Evolutionary conservation across 2,329 filamentous ascomycete genomes (phyloP), one percentile per base, ranked within the genome.

Genomic region (Cercospora beticola): DNA sequence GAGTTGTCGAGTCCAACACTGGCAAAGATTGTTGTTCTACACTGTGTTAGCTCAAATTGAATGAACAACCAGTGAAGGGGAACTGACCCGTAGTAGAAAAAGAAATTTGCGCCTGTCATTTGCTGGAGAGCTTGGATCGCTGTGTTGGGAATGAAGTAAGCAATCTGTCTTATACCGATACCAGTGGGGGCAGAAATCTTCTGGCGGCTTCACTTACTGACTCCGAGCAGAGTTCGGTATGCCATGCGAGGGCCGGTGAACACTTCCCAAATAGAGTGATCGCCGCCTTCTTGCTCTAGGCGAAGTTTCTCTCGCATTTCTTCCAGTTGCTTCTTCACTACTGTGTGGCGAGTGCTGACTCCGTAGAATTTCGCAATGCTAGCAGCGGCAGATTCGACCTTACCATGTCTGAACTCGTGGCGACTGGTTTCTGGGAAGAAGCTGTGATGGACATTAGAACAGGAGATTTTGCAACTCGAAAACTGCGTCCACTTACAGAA

Each of bases 31-130:
- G 82, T 83, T 71, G 69, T 73, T 18, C 56, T 59, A 16, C 9
- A 33, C 8, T 3, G 1, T 31, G 5, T 59, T 16, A 59, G 56
- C 49, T n/a, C 3, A 1, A 14, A 23, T 10, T 7, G 8, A 14
- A 23, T 16, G 21, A 26, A 12, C 1, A 2, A 7, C 0, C 0
- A 3, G 49, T 21, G 21, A 16, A 16, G 49, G 23, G 30, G 14
- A 36, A 59, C 56, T 59, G 14, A 59, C n/a, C 83, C 83, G 70
- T 84, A 84, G 77, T 85, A 84, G 79, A 84, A 84, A 81, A 88
- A 89, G 79, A 88, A 90, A 79, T 89, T 89, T 69, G 86, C 87
- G 26, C 89, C 89, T 0, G 88, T 90, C 4, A 91, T 82, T 75
- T 91, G 89, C 77, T 90, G 88, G 4, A 88, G 85, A 57, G 86